A percentile compares a stretch with the other conserved stretches of the same genome.
These are phyloP conservation scores for Noccaea bulbosa DNA, from an alignment of 345 rosid genomes.

Conservation along the genomic window DNA sequence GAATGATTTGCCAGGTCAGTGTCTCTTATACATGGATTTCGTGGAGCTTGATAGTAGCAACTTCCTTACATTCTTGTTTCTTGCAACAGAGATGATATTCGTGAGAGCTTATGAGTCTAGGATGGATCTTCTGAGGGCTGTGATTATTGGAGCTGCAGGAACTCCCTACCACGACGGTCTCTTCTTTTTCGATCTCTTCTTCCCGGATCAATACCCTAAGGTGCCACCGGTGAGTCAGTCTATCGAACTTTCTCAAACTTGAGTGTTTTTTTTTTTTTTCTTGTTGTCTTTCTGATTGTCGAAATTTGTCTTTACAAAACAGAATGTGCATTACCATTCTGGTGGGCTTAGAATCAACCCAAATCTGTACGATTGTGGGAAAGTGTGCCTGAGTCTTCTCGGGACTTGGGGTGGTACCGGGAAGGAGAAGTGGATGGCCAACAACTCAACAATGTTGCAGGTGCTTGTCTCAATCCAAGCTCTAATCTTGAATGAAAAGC, in stretches of 20 bases:
- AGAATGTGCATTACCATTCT: slow-evolving; percentile 72
- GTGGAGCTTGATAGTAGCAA: not conserved
- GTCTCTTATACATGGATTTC: not conserved
- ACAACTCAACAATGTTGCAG: slow-evolving; percentile 77
- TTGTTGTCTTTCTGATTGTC: slow-evolving; percentile 16
- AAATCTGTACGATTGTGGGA: slow-evolving; percentile 71
- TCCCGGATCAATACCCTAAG: slow-evolving; percentile 74
- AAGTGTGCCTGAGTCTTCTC: slow-evolving; percentile 93
- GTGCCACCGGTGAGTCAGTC: slow-evolving; percentile 65
- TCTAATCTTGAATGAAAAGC: slow-evolving; percentile 78
- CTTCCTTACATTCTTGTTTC: slow-evolving; percentile 23
- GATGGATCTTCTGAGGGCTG: slow-evolving; percentile 95
- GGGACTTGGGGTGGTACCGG: slow-evolving; percentile 81
- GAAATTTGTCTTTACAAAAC: slow-evolving; percentile 44
- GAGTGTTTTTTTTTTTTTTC: not conserved
- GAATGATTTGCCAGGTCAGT: slow-evolving; percentile 83
- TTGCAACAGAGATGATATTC: slow-evolving; percentile 70
- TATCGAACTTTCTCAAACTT: slow-evolving; percentile 23
- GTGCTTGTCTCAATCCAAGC: slow-evolving; percentile 96
- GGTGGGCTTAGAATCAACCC: slow-evolving; percentile 91
- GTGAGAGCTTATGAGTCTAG: slow-evolving; percentile 90
- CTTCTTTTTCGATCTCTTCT: slow-evolving; percentile 85
- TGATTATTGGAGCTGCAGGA: slow-evolving; percentile 87
- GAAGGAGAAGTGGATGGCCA: slow-evolving; percentile 89
- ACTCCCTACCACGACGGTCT: slow-evolving; percentile 98